phyloP scores from a whole-genome alignment of 306 rosid genomes.

The Sesbania bispinosa region DNA sequence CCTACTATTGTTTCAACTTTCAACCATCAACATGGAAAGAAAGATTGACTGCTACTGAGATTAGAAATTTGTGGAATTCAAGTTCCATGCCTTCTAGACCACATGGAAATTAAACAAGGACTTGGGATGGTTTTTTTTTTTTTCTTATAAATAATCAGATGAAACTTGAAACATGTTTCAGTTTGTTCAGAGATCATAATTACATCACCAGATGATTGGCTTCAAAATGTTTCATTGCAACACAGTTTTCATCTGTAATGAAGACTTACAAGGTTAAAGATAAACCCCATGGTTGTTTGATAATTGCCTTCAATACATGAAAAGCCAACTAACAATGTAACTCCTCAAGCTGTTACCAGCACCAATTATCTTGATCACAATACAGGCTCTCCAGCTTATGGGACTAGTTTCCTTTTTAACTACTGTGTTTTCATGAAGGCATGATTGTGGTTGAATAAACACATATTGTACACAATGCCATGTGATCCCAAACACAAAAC shows the following conservation, averaged over 20 bases:
- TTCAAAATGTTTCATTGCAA: neutral
- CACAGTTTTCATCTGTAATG: neutral
- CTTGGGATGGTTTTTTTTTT: neutral
- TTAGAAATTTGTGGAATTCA: neutral
- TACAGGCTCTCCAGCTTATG: no score
- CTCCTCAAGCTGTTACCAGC: neutral
- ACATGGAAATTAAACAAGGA: neutral
- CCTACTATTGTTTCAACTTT: conserved; percentile 9
- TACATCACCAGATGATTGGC: neutral
- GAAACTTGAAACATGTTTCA: neutral
- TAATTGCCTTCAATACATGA: neutral
- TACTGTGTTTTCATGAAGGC: neutral
- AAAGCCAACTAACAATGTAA: neutral
- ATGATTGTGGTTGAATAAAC: neutral
- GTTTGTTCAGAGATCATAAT: neutral
- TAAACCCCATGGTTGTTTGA: neutral
- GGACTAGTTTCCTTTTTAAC: no score
- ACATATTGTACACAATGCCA: neutral
- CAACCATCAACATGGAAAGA: neutral
- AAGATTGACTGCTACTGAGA: neutral
- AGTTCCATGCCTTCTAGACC: neutral
- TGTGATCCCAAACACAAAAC: neutral
- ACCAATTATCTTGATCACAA: no score
- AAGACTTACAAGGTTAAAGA: neutral
- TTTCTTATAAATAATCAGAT: neutral